Conservation (phyloP, 106 monocot genomes). For the Xerophyta viscosa region DNA sequence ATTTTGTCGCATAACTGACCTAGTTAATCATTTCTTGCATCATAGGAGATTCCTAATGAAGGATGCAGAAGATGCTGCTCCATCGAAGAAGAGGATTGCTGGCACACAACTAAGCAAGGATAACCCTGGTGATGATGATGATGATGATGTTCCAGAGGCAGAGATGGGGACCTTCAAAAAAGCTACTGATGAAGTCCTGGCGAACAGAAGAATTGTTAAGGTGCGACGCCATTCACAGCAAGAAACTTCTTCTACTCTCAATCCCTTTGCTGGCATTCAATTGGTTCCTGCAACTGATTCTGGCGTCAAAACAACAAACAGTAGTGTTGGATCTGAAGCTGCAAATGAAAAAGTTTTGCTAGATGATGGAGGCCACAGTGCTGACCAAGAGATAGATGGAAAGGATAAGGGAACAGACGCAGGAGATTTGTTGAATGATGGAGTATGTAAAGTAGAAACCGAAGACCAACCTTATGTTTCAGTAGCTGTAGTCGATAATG, state of each 20-base stretch:
- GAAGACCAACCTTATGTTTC: constrained; percentile 6
- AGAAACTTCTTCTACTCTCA: constrained; percentile 34
- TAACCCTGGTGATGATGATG: no score
- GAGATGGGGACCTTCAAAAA: constrained; percentile 81
- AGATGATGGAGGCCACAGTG: constrained; percentile 12
- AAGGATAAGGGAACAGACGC: constrained; percentile 8
- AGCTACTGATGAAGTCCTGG: constrained; percentile 88
- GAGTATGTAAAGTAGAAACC: constrained; percentile 2
- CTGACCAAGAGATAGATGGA: constrained; percentile 4
- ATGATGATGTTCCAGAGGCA: constrained; percentile 59
- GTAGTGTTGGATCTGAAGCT: constrained; percentile 7
- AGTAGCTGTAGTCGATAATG: neutral
- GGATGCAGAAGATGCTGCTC: no score
- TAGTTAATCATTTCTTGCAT: no score
- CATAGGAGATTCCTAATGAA: no score
- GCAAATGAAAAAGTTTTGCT: constrained; percentile 10
- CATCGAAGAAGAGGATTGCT: no score
- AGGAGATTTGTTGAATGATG: constrained; percentile 15
- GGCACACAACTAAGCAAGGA: no score
- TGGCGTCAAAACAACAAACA: constrained; percentile 6
- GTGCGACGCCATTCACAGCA: constrained; percentile 47
- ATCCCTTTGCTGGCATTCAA: constrained; percentile 67
- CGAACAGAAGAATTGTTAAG: constrained; percentile 81
- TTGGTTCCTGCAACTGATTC: constrained; percentile 27
- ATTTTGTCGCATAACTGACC: no score